These are phyloP conservation scores for Pseudocercospora fuligena DNA, from an alignment of 2,329 filamentous ascomycete species.

Conservation along the genomic window DNA sequence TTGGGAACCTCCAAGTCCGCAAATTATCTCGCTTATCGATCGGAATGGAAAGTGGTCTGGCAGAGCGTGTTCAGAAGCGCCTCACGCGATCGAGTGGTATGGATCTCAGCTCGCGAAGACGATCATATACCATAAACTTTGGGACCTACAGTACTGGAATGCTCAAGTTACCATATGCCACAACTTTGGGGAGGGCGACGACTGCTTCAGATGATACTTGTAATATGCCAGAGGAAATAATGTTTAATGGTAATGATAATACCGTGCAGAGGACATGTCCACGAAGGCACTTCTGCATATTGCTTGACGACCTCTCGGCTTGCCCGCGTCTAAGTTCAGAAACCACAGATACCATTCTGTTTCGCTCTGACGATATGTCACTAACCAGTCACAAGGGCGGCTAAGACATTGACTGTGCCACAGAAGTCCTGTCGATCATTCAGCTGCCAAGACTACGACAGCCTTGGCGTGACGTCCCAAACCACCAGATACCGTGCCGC, in stretches of 20 bases:
- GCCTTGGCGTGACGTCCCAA: too few relatives aligned
- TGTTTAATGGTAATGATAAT: not conserved
- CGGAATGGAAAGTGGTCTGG: slow-evolving; percentile 7
- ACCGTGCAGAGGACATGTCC: not conserved
- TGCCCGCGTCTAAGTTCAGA: too few relatives aligned
- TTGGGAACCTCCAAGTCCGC: not conserved
- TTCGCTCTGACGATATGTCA: too few relatives aligned
- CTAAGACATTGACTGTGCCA: not conserved
- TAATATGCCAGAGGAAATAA: not conserved
- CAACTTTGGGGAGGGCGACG: not conserved
- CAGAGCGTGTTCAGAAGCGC: slow-evolving; percentile 1
- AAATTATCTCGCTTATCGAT: not conserved
- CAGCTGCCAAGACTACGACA: not conserved
- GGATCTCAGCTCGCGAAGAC: not conserved
- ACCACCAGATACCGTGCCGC: not conserved
- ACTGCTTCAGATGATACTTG: not conserved
- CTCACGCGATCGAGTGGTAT: slow-evolving; percentile 3
- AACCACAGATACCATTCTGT: too few relatives aligned
- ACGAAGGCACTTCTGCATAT: not conserved
- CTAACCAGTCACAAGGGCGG: too few relatives aligned
- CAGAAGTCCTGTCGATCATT: not conserved
- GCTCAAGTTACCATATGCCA: not conserved
- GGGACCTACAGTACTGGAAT: slow-evolving; percentile 3
- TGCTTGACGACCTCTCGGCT: too few relatives aligned
- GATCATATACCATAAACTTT: slow-evolving; percentile 5